Evolutionary conservation across 2,329 filamentous ascomycete genomes (phyloP), one percentile per base, ranked within the genome.

Genomic region (Geosmithia morbida): DNA sequence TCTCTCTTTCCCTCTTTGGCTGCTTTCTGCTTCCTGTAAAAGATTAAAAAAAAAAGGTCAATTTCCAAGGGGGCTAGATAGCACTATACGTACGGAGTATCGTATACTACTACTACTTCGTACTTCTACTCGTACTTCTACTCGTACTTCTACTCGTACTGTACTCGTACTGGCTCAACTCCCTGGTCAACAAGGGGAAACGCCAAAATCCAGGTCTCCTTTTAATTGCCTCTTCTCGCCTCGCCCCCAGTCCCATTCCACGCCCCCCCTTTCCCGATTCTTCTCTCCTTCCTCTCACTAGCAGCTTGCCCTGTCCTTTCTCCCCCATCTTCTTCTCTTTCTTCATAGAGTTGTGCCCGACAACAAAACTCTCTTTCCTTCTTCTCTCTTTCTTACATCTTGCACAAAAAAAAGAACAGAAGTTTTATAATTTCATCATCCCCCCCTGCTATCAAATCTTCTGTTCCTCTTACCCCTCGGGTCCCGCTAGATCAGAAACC

Each of bases 151-250:
- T 53, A 52, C 33, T 47, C 47, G 48, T 53, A 54, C 33, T 37
- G 33, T 37, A 26, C 4, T 26, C 8, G 22, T 26, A 26, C 22
- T 8, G 22, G 22, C 8, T 26, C 22, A 26, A 26, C 22, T 26
- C 22, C 22, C 22, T 26, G 22, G 22, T 26, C 22, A 26, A 5
- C 22, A 26, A 26, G 22, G 22, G 22, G 22, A 26, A 26, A 4
- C 22, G 8, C n/a, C 22, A 26, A 5, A 14, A 16, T 17, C 17
- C 37, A 11, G n/a, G n/a, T 18, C 17, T 16, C 19, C 56, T 55
- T 58, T 56, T 60, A 56, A 60, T 60, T 59, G 58, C 57, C 57
- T 56, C 57, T 11, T 14, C 16, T 39, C 39, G 40, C 20, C 45
- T 30, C 37, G 29, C 40, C 16, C 29, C 39, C 26, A 29, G 39